Evolutionary conservation across 2,329 filamentous ascomycete genomes (phyloP), one percentile per base, ranked within the genome.

Genomic region (Rachicladosporium sp.): DNA sequence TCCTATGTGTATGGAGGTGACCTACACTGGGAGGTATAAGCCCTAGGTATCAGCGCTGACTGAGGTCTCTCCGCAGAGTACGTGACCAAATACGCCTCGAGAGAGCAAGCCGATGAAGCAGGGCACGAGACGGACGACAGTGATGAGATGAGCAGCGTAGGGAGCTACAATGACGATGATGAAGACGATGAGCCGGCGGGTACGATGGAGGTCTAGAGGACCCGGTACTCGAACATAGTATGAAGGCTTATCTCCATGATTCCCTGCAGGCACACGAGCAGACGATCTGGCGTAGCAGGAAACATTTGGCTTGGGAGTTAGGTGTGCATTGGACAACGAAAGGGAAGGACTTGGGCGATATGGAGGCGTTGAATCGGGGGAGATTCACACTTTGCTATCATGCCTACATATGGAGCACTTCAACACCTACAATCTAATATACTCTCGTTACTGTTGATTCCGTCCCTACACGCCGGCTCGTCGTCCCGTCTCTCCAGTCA

Each of bases 131-230:
- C 80, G 50, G 87, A 93, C 52, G 85, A 88, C 36, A 89, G 95
- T 47, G 88, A 93, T 53, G 89, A 94, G 55, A 82, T 98, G 74
- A 95, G 88, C 52, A 94, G 87, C 1, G 89, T 95, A 1, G 91
- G 85, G 21, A 94, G 86, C 61, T 95, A 91, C 53, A 82, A 82
- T 38, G 87, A 87, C 38, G 82, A 82, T 36, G 87, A 87, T 37
- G 84, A 82, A 34, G 87, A 91, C 37, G 82, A 89, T 46, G 80
- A 87, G 56, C 86, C 88, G 2, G 87, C 88, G 1, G 91, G 89
- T 19, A 80, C 83, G 50, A 91, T 93, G 83, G 87, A 93, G 48
- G 85, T 42, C 6, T 42, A n/a, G 35, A 30, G n/a, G 23, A 27
- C 23, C 6, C 5, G 23, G 23, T 27, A 27, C 23, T 27, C 23